Conservation (phyloP, 2,329 filamentous ascomycete genomes). For the Teratosphaeria zuluensis region DNA sequence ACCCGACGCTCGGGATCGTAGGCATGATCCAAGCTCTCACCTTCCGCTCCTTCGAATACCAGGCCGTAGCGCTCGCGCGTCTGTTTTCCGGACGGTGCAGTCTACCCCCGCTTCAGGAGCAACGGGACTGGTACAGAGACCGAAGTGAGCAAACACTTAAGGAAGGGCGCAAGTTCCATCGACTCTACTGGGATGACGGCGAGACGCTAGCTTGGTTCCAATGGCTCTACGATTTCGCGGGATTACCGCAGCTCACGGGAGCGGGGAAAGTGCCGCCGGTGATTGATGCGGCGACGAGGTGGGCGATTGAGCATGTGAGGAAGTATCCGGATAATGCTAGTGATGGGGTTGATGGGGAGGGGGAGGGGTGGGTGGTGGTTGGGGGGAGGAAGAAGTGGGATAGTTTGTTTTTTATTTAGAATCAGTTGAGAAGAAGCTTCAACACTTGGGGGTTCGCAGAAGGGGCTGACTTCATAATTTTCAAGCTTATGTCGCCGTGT, state of each 20-base stretch:
- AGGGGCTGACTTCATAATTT: too few relatives aligned
- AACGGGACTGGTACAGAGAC: constrained; percentile 35
- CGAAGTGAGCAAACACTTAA: constrained; percentile 24
- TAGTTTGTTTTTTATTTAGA: neutral
- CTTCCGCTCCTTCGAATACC: constrained; percentile 48
- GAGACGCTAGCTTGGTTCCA: constrained; percentile 42
- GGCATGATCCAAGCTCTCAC: constrained; percentile 44
- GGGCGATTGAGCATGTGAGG: neutral
- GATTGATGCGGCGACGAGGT: neutral
- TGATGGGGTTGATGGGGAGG: neutral
- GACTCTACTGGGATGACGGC: constrained; percentile 43
- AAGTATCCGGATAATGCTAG: neutral
- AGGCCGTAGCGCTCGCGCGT: constrained; percentile 44
- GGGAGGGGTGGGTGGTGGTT: neutral
- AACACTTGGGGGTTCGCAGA: too few relatives aligned
- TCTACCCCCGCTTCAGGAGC: constrained; percentile 12
- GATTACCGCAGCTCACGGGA: constrained; percentile 31
- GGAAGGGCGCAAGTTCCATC: constrained; percentile 41
- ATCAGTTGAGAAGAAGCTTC: too few relatives aligned
- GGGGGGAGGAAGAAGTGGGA: neutral
- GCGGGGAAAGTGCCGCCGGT: neutral
- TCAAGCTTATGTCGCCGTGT: too few relatives aligned
- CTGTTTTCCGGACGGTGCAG: constrained; percentile 36
- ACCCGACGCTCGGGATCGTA: constrained; percentile 41
- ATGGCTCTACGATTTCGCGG: constrained; percentile 40